These are phyloP conservation scores for Arthrobotrys sinensis DNA, from an alignment of 2,329 filamentous ascomycete genomes.

Conservation along the genomic window DNA sequence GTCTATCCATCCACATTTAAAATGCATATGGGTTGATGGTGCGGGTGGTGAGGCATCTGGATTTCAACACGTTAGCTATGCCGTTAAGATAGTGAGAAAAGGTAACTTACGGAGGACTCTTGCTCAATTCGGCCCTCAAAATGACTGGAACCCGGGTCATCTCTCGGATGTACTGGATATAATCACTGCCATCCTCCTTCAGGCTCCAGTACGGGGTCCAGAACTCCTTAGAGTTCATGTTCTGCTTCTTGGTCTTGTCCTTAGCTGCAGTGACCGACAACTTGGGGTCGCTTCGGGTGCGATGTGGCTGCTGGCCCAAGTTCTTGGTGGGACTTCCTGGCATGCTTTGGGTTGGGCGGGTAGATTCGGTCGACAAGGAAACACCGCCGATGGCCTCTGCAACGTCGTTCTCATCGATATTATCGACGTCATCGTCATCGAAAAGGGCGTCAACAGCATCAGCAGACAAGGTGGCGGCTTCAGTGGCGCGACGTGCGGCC, in stretches of 20 bases:
- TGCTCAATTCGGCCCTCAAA: slow-evolving; percentile 95
- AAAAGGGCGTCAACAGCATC: slow-evolving; percentile 96
- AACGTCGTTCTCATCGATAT: slow-evolving; percentile 78
- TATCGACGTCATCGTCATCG: slow-evolving; percentile 89
- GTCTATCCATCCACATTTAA: slow-evolving; percentile 65
- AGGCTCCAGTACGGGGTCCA: slow-evolving; percentile 91
- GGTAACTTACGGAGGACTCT: slow-evolving; percentile 96
- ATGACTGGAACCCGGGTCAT: slow-evolving; percentile 99
- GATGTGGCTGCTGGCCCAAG: slow-evolving; percentile 80
- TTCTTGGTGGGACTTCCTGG: slow-evolving; percentile 90
- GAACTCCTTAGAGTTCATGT: slow-evolving; percentile 81
- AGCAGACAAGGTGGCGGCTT: slow-evolving; percentile 92
- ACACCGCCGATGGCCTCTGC: slow-evolving; percentile 94
- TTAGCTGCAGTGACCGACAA: slow-evolving; percentile 78
- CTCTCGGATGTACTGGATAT: slow-evolving; percentile 98
- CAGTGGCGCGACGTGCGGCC: slow-evolving; percentile 90
- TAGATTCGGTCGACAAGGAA: slow-evolving; percentile 77
- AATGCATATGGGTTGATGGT: slow-evolving; percentile 84
- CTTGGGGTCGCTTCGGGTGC: slow-evolving; percentile 94
- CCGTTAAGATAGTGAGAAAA: neutral
- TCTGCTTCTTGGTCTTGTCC: slow-evolving; percentile 83
- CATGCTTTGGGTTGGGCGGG: slow-evolving; percentile 94
- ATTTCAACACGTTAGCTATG: slow-evolving; percentile 67
- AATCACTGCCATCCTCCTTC: slow-evolving; percentile 91
- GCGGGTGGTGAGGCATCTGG: slow-evolving; percentile 84